A percentile compares a stretch with the other conserved stretches of the same genome.
These are phyloP conservation scores for Immersiella caudata DNA, from an alignment of 495 filamentous ascomycete genomes.

Conservation along the genomic window DNA sequence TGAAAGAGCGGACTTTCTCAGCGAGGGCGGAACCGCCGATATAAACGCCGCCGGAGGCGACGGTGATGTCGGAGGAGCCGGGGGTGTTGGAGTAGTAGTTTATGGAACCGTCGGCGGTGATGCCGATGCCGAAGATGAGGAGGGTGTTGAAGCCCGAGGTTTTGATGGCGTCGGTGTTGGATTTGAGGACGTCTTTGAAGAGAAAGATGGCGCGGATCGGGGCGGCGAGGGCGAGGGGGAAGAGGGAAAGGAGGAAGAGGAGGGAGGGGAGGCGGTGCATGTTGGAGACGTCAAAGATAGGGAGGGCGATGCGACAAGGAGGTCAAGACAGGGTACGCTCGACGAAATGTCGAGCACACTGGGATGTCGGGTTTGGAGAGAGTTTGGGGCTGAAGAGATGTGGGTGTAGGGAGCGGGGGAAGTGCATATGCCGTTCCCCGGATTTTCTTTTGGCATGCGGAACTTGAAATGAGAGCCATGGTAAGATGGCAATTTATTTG, in stretches of 20 bases:
- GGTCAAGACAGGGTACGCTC: not conserved
- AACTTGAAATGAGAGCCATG: not conserved
- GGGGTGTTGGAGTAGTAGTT: conserved; percentile 46
- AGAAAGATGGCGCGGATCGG: conserved; percentile 44
- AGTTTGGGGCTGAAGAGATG: not conserved
- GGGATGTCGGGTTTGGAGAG: not conserved
- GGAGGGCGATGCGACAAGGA: not conserved
- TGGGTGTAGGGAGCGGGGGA: not conserved
- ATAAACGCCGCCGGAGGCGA: conserved; percentile 41
- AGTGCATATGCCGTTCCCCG: not conserved
- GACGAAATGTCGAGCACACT: no score
- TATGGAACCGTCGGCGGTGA: conserved; percentile 37
- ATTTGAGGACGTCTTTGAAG: conserved; percentile 51
- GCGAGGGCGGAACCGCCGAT: conserved; percentile 44
- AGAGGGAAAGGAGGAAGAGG: not conserved
- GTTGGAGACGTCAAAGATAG: not conserved
- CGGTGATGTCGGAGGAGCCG: conserved; percentile 38
- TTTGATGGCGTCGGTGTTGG: conserved; percentile 41
- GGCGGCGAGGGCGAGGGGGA: conserved; percentile 11
- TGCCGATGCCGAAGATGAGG: conserved; percentile 47
- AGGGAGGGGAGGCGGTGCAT: not conserved
- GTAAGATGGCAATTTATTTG: not conserved
- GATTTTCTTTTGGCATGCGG: not conserved
- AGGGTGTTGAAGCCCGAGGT: conserved; percentile 47
- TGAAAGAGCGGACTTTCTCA: conserved; percentile 46